Percentiles rank a stretch among this genome's conserved stretches.
Conservation (phyloP, 208 protist genomes). For the Acanthamoeba divionensis region DNA sequence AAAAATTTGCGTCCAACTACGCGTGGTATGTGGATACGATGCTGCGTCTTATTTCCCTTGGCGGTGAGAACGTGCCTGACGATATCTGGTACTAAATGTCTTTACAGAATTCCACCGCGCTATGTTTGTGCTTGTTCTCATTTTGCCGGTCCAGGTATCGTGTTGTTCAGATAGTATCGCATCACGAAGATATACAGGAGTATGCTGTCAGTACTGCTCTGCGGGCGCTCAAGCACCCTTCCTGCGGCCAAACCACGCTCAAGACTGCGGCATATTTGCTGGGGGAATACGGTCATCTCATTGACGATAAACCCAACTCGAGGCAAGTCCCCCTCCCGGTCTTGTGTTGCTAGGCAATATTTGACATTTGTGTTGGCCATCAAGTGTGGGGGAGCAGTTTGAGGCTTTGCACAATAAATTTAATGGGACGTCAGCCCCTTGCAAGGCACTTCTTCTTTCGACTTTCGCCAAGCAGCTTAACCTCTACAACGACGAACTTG, state of each 20-base stretch:
- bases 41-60: slow-evolving; percentile 90
- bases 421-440: slow-evolving; percentile 72
- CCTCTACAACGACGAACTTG: slow-evolving; percentile 86
- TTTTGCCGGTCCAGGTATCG: slow-evolving; percentile 74
- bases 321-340: slow-evolving; percentile 60
- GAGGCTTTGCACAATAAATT: slow-evolving; percentile 83
- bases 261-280: slow-evolving; percentile 89
- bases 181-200: slow-evolving; percentile 92
- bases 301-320: slow-evolving; percentile 88
- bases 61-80: slow-evolving; percentile 93
- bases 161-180: slow-evolving; percentile 94
- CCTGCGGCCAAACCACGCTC: slow-evolving; percentile 67
- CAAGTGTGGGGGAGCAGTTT: slow-evolving; percentile 81
- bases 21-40: slow-evolving; percentile 96
- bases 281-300: slow-evolving; percentile 96
- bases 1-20: slow-evolving; percentile 89
- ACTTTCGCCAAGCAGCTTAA: slow-evolving; percentile 95
- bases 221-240: slow-evolving; percentile 49
- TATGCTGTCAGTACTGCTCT: slow-evolving; percentile 86
- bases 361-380: not conserved
- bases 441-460: slow-evolving; percentile 90
- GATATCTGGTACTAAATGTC: slow-evolving; percentile 88
- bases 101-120: not conserved
- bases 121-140: not conserved
- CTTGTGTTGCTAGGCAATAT: not conserved